Conservation (phyloP, 257 asterid genomes). For the Przewalskia tangutica region DNA sequence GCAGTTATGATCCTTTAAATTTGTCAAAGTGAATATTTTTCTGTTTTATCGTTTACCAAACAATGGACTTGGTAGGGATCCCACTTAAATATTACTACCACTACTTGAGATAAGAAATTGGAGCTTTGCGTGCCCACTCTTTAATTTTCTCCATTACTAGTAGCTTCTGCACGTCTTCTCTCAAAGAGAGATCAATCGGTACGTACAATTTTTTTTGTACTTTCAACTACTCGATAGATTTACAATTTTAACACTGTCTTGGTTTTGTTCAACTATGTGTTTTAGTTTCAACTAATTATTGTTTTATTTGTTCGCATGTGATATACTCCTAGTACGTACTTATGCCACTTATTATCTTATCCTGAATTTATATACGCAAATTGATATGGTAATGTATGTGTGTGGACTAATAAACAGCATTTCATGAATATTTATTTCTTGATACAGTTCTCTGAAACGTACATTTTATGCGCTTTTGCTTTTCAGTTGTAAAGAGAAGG, state of each 20-base stretch:
- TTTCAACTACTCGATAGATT: background rate
- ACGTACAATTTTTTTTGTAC: background rate
- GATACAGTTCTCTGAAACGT: background rate
- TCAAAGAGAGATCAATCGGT: background rate
- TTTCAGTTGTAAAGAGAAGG: background rate
- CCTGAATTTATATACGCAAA: background rate
- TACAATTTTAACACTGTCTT: no score
- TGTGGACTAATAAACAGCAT: background rate
- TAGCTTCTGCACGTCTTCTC: background rate
- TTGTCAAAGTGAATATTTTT: no score
- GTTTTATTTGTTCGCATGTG: background rate
- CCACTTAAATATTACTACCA: no score
- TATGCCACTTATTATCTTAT: background rate
- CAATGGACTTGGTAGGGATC: background rate
- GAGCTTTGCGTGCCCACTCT: background rate
- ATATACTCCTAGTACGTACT: background rate
- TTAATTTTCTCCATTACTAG: background rate
- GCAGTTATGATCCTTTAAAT: no score
- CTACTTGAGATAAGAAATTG: background rate
- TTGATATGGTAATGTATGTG: background rate
- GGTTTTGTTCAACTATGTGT: background rate
- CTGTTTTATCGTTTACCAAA: background rate
- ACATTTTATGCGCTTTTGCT: background rate
- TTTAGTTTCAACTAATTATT: background rate
- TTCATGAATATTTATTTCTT: background rate